Conservation (phyloP, 169 alveolate genomes). For the Plasmodium vivax region DNA sequence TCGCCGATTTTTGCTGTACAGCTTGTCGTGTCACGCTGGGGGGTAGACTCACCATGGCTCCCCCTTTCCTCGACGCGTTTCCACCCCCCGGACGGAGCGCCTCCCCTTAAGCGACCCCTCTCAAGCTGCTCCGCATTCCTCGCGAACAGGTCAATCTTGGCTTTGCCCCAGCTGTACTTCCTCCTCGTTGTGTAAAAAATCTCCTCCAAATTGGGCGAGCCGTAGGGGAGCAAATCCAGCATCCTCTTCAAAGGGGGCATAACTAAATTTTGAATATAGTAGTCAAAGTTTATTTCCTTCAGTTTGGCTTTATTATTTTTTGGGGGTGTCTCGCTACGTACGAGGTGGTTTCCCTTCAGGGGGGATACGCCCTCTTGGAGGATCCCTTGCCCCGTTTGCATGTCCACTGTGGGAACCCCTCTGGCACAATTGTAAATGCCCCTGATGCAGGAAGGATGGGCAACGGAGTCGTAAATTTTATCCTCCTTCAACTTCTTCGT, state of each 20-base stretch:
- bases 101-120: not conserved
- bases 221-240: constrained; percentile 73
- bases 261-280: constrained; percentile 75
- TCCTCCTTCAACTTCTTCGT: constrained; percentile 55
- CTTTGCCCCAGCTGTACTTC: not conserved
- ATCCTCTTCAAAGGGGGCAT: constrained; percentile 78
- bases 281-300: constrained; percentile 71
- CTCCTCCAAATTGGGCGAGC: constrained; percentile 9
- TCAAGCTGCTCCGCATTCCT: not conserved
- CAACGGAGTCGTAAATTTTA: constrained; percentile 34
- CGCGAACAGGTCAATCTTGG: constrained; percentile 18
- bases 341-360: not conserved
- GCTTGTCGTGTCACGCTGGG: not conserved
- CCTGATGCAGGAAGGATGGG: constrained; percentile 24
- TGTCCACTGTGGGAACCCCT: not conserved
- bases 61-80: not conserved
- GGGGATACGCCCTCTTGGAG: not conserved
- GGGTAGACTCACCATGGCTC: constrained; percentile 7
- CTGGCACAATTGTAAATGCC: constrained; percentile 30
- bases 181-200: constrained; percentile 18
- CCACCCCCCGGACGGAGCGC: not conserved
- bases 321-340: not conserved
- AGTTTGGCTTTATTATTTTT: constrained; percentile 22
- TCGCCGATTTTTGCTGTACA: constrained; percentile 14
- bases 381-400: not conserved